Conservation (phyloP, 176 grass and related monocot species). For the Zizania latifolia region DNA sequence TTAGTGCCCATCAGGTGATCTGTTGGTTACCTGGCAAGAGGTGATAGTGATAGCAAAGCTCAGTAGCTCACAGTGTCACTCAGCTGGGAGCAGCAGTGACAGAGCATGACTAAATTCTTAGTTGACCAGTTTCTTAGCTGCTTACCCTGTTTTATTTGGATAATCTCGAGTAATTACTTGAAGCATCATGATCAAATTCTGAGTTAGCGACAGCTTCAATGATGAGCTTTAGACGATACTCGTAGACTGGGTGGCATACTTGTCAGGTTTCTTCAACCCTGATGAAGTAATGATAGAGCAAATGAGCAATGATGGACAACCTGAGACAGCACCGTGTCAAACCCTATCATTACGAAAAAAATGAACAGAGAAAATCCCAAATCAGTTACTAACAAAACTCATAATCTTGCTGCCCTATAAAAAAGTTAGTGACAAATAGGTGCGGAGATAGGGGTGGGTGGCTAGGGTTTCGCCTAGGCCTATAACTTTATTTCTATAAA, state of each 20-base stretch:
- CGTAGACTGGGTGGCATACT: too few species aligned
- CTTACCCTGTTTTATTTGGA: neutral
- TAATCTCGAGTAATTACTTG: neutral
- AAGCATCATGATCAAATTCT: neutral
- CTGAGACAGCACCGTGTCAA: neutral
- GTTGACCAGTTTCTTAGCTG: neutral
- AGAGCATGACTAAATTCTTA: too few species aligned
- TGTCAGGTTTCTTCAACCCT: too few species aligned
- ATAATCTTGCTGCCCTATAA: neutral
- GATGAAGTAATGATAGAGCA: neutral
- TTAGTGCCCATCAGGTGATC: too few species aligned
- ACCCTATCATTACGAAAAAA: neutral
- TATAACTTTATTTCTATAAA: too few species aligned
- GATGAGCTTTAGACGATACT: too few species aligned
- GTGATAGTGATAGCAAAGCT: neutral
- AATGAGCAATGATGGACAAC: neutral
- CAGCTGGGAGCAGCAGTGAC: too few species aligned
- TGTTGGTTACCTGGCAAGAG: too few species aligned
- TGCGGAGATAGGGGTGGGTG: too few species aligned
- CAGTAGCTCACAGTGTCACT: conserved; percentile 5
- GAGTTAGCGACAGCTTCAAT: too few species aligned
- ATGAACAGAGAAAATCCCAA: neutral
- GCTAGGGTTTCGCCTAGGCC: too few species aligned
- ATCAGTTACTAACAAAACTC: neutral
- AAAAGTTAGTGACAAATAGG: too few species aligned